Percentiles rank a stretch among this genome's conserved stretches.
Conservation (phyloP, 805 yeast genomes). For the Candida chilensis region DNA sequence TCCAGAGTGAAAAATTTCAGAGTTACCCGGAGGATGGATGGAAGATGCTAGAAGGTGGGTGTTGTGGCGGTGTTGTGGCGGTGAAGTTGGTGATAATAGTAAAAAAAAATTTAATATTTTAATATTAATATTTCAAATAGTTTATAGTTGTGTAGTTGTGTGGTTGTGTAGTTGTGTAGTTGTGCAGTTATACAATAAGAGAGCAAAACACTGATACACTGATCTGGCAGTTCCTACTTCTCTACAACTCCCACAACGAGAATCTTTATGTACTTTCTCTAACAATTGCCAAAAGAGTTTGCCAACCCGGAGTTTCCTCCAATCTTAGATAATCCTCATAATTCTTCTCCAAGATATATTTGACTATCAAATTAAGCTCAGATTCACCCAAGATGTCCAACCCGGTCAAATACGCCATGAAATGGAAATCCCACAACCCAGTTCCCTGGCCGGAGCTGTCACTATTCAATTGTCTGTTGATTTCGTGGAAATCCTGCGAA, state of each 20-base stretch:
- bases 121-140: no score
- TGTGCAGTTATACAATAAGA: no score
- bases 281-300: constrained; percentile 54
- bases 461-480: constrained; percentile 40
- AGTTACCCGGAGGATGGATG: no score
- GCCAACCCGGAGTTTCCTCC: constrained; percentile 72
- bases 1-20: no score
- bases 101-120: no score
- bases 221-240: no score
- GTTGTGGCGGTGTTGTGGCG: no score
- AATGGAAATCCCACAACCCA: constrained; percentile 64
- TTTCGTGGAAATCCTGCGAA: constrained; percentile 52
- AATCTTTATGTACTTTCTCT: constrained; percentile 12
- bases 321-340: constrained; percentile 39
- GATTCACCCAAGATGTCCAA: constrained; percentile 46
- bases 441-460: constrained; percentile 16
- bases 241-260: not conserved
- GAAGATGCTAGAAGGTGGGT: no score
- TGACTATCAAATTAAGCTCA: constrained; percentile 43
- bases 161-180: no score
- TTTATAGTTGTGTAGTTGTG: no score
- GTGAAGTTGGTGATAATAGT: no score
- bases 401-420: constrained; percentile 48
- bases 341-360: constrained; percentile 33
- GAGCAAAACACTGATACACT: no score